Evolutionary conservation across 2,329 filamentous ascomycete species (phyloP), one percentile per base, ranked within the genome.

Genomic region (Diaporthe caulivora): DNA sequence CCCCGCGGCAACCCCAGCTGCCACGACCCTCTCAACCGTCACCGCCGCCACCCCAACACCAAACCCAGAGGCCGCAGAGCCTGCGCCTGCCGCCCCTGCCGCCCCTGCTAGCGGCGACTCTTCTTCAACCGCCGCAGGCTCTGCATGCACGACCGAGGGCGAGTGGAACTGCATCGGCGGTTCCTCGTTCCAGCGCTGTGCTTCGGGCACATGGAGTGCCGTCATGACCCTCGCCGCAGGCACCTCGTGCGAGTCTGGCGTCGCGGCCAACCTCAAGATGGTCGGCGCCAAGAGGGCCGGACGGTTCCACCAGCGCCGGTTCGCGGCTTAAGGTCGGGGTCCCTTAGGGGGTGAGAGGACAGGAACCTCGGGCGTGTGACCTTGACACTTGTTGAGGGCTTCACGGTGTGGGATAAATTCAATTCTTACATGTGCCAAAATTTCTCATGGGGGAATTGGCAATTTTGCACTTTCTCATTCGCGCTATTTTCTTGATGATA

Each of bases 101-200:
- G 29, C 34, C 55, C 29, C 70, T 40, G 18, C 40, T 62, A 11
- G 13, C 21, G n/a, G 24, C 44, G 31, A 9, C 53, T 58, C 40
- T 31, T 18, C 18, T 18, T 21, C 68, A 49, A 60, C 68, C 24
- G 75, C 79, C 24, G 78, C 83, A 9, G 85, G 84, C 42, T 81
- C 85, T 18, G 70, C 84, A 26, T 92, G 90, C 82, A 81, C 78
- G 49, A 74, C 81, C 6, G 89, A 92, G 77, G 90, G 91, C 26
- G 76, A 80, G n/a, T 92, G 88, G 88, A 88, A 89, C 81, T 92
- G 91, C 78, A 81, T 90, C 3, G 83, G 82, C 24, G 89, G 89
- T 65, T 82, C 80, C 29, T 83, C 86, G 67, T 92, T 90, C 84
- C 90, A 92, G 81, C 89, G 89, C 70, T 92, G 90, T 77, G 89